Conservation (phyloP, 176 grass and related monocot species). For the Eragrostis nindensis region DNA sequence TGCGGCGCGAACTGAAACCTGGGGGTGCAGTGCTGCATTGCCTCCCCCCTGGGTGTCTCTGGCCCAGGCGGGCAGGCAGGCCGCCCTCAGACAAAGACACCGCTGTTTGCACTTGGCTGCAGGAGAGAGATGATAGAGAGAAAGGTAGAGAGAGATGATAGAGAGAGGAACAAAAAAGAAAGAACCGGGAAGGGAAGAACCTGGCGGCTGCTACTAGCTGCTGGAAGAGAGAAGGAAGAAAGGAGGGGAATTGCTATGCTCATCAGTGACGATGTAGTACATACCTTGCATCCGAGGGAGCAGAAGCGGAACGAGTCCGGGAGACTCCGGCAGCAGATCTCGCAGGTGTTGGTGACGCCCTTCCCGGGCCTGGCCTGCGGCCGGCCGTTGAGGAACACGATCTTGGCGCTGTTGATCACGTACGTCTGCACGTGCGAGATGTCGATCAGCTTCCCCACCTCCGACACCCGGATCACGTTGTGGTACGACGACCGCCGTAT, state of each 20-base stretch:
- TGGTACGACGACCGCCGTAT: conserved; percentile 81
- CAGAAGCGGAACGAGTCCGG: conserved; percentile 76
- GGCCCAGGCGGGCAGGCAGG: background rate
- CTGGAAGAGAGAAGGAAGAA: background rate
- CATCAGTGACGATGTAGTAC: no score
- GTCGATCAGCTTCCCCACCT: conserved; percentile 77
- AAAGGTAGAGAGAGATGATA: background rate
- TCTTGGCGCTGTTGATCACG: conserved; percentile 82
- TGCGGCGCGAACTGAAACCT: no score
- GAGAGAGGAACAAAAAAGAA: background rate
- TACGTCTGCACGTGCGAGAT: conserved; percentile 82
- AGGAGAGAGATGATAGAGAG: conserved; percentile 18
- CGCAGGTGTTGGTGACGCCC: conserved; percentile 63
- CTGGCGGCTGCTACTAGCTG: background rate
- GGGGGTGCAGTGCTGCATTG: background rate
- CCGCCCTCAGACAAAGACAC: background rate
- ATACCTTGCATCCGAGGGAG: conserved; percentile 82
- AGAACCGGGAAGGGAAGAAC: background rate
- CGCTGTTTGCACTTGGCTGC: background rate
- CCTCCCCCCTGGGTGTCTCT: background rate
- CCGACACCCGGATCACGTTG: conserved; percentile 78
- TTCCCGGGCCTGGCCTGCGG: conserved; percentile 64
- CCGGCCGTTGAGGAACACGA: conserved; percentile 81
- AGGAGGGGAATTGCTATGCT: background rate
- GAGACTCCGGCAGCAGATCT: conserved; percentile 75